phyloP scores from a whole-genome alignment of 169 alveolate genomes.

The Eimeria tenella region DNA sequence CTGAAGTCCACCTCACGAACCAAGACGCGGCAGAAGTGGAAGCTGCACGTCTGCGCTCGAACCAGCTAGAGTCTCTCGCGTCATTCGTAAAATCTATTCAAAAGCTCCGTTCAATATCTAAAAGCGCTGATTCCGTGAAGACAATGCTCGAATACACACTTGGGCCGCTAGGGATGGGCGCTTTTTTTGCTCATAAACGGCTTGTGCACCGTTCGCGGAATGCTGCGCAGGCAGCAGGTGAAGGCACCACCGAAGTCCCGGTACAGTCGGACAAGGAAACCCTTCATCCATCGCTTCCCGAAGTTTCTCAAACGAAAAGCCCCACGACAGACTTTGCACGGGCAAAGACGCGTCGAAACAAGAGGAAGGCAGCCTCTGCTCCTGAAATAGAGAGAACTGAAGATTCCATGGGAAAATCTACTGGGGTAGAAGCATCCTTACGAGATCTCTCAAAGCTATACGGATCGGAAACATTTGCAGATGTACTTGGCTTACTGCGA shows the following conservation, averaged over 20 bases:
- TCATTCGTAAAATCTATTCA: constrained; percentile 3
- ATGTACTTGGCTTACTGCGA: constrained; percentile 73
- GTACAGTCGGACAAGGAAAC: neutral
- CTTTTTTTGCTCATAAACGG: constrained; percentile 40
- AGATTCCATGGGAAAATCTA: neutral
- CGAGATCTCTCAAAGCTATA: neutral
- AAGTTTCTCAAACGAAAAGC: neutral
- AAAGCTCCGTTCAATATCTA: constrained; percentile 26
- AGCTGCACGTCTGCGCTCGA: constrained; percentile 54
- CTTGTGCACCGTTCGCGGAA: constrained; percentile 22
- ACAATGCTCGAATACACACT: constrained; percentile 41
- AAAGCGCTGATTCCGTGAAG: constrained; percentile 23
- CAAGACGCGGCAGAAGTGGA: constrained; percentile 36
- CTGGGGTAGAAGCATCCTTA: neutral
- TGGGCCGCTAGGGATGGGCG: constrained; percentile 46
- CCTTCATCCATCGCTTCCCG: neutral
- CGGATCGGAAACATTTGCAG: constrained; percentile 52
- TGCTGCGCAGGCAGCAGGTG: neutral
- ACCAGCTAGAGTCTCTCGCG: constrained; percentile 49
- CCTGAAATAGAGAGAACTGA: neutral
- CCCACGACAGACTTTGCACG: neutral
- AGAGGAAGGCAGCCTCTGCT: constrained; percentile 14
- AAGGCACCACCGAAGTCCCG: neutral
- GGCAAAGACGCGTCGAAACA: neutral
- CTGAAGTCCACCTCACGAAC: neutral